Conservation (phyloP, 106 monocot species). For the Cymbidium sinense region DNA sequence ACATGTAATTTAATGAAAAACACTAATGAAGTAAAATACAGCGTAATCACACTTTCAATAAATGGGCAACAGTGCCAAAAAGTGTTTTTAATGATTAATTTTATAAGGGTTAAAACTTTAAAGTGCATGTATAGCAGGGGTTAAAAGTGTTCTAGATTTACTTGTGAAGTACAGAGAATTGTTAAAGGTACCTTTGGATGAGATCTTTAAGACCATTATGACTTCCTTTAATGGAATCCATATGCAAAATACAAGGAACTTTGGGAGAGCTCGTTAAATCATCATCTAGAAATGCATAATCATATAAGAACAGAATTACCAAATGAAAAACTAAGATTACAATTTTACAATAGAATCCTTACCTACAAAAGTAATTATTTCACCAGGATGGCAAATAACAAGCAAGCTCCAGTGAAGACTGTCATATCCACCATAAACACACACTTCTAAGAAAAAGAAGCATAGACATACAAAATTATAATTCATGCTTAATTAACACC, state of each 20-base stretch:
- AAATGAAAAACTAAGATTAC: not conserved
- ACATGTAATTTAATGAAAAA: not conserved
- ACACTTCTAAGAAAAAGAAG: not conserved
- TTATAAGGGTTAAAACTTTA: not conserved
- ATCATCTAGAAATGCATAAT: conserved; percentile 37
- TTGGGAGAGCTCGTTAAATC: conserved; percentile 26
- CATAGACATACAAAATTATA: not conserved
- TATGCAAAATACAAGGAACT: conserved; percentile 82
- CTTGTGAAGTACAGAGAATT: not conserved
- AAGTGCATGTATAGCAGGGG: not conserved
- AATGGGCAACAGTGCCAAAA: not conserved
- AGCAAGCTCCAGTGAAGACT: conserved; percentile 98
- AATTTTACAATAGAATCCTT: conserved; percentile 12
- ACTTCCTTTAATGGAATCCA: conserved; percentile 95
- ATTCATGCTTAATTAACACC: conserved; percentile 4
- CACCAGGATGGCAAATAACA: conserved; percentile 94
- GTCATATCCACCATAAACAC: conserved; percentile 9
- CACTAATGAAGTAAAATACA: not conserved
- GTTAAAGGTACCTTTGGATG: conserved; percentile 57
- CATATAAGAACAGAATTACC: conserved; percentile 3
- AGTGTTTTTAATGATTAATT: not conserved
- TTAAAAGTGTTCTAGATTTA: not conserved
- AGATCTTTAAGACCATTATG: conserved; percentile 76
- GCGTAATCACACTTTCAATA: not conserved
- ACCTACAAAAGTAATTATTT: conserved; percentile 46